Conservation (phyloP, 495 filamentous ascomycete species). For the Neurospora discreta region DNA sequence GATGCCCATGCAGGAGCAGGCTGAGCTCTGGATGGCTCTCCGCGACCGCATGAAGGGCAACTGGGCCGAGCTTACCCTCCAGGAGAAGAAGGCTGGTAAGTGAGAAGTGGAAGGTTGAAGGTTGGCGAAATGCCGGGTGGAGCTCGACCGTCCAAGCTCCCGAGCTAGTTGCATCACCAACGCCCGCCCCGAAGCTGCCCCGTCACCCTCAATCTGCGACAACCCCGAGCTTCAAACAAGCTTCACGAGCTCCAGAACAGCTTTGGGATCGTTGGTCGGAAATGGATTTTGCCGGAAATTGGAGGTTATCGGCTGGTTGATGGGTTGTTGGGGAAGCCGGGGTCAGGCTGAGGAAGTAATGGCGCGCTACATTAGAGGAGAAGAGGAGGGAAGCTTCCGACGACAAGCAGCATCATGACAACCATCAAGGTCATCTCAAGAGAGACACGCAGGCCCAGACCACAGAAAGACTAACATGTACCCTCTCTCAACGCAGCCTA, state of each 20-base stretch:
- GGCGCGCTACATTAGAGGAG: background rate
- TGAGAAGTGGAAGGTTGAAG: constrained; percentile 13
- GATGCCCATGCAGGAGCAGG: constrained; percentile 96
- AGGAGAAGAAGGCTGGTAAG: constrained; percentile 99
- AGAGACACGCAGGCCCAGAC: background rate
- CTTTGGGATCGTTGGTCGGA: background rate
- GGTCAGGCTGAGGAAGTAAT: background rate
- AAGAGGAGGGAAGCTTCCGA: background rate
- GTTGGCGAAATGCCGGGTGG: background rate
- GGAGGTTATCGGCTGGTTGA: background rate
- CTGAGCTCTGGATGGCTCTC: constrained; percentile 95
- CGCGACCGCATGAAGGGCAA: constrained; percentile 96
- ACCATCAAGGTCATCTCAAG: constrained; percentile 3
- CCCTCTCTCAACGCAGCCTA: constrained; percentile 53
- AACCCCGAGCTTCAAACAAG: background rate
- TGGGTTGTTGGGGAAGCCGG: background rate
- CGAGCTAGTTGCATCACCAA: constrained; percentile 7
- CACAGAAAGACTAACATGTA: background rate
- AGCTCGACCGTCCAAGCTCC: background rate
- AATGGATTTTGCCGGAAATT: background rate
- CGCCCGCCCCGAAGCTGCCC: background rate
- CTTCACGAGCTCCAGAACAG: background rate
- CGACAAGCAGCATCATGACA: constrained; percentile 2
- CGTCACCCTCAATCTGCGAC: background rate
- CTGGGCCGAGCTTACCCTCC: constrained; percentile 86